These are phyloP conservation scores for Podila epigama DNA, from an alignment of 192 early-diverging fungal species.

Conservation along the genomic window DNA sequence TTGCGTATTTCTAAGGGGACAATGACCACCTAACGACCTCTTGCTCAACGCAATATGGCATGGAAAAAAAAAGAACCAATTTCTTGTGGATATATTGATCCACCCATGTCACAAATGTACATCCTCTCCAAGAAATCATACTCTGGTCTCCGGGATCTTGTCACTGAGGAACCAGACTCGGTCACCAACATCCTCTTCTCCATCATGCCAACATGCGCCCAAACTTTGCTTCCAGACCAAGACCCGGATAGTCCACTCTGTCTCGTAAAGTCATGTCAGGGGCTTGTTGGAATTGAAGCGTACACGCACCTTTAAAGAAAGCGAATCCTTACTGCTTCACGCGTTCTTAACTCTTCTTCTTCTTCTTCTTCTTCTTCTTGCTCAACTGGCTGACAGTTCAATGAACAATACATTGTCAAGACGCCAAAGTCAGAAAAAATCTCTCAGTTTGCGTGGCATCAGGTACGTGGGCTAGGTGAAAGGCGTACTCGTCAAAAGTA, in stretches of 20 bases:
- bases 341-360: too few species aligned
- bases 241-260: conserved; percentile 8
- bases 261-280: conserved; percentile 4
- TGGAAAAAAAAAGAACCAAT: conserved; percentile 18
- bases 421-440: conserved; percentile 7
- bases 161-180: conserved; percentile 32
- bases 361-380: background rate
- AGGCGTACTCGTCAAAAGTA: background rate
- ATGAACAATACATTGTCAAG: conserved; percentile 49
- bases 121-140: conserved; percentile 31
- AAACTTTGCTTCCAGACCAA: conserved; percentile 11
- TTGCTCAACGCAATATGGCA: background rate
- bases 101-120: conserved; percentile 35
- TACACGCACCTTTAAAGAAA: background rate
- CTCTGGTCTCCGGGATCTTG: conserved; percentile 24
- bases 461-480: conserved; percentile 7
- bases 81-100: conserved; percentile 39
- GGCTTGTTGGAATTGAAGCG: background rate
- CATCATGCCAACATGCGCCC: conserved; percentile 14
- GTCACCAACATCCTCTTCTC: conserved; percentile 24
- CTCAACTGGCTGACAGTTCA: conserved; percentile 12
- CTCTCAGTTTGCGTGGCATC: conserved; percentile 35
- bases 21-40: background rate
- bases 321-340: background rate
- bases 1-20: too few species aligned